These are phyloP conservation scores for Panicum virgatum DNA, from an alignment of 202 grass and related monocot species.

Conservation along the genomic window DNA sequence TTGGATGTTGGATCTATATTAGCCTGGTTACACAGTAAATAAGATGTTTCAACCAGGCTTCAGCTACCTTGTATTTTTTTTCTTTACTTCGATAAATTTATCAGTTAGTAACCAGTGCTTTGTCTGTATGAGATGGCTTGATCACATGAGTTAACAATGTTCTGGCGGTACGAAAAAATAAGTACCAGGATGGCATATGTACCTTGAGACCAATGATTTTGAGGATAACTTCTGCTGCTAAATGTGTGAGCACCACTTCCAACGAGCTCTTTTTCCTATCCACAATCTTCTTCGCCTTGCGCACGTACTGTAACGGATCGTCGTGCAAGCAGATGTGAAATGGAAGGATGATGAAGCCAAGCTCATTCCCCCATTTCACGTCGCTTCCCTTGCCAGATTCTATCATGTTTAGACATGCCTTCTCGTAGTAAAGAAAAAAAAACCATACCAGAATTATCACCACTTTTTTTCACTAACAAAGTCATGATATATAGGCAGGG, in stretches of 20 bases:
- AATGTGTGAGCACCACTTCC: slow-evolving; percentile 69
- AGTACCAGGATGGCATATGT: neutral
- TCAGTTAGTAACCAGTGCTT: neutral
- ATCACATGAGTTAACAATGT: neutral
- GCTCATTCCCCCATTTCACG: slow-evolving; percentile 67
- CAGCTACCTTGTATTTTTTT: neutral
- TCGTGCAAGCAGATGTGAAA: slow-evolving; percentile 52
- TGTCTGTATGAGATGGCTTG: neutral
- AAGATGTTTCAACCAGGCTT: neutral
- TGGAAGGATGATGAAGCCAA: slow-evolving; percentile 75
- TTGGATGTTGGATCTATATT: slow-evolving; percentile 6
- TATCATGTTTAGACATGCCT: slow-evolving; percentile 78
- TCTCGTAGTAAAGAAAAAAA: neutral
- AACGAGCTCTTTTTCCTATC: slow-evolving; percentile 86
- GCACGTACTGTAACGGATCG: slow-evolving; percentile 76
- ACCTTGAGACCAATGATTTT: slow-evolving; percentile 78
- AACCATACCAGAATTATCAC: neutral
- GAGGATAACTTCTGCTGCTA: slow-evolving; percentile 58
- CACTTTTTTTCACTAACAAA: neutral
- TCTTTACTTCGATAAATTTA: neutral
- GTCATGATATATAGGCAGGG: too few species aligned
- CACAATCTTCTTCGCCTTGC: slow-evolving; percentile 64
- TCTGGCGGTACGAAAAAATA: neutral
- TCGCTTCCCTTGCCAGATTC: slow-evolving; percentile 42
- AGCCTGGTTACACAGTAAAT: slow-evolving; percentile 1